Evolutionary conservation across 306 rosid genomes (phyloP), one percentile per base, ranked within the genome.

Genomic region (Purshia tridentata): DNA sequence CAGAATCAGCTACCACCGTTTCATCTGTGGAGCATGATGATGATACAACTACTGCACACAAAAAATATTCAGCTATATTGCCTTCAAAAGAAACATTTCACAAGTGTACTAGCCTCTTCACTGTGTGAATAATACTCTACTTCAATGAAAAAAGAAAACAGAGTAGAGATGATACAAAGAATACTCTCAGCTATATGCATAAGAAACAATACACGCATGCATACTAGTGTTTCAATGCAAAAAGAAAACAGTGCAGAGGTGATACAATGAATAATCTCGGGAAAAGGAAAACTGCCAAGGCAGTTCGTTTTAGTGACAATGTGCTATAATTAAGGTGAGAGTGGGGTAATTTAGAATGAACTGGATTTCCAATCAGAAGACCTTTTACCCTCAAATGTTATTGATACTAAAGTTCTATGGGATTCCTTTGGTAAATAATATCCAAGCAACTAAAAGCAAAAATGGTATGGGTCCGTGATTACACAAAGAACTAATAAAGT

Each of bases 21-120:
- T 91, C 97, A 5, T 93, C 97, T 15, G 97, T 87, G 52, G 97
- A 91, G 86, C 97, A 89, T 48, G 97, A 89, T 40, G 97, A 91
- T 80, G 97, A 91, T 66, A 89, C 88, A 69, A 83, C 73, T 68
- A 88, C 98, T 91, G 91, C 93, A 87, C 66, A 65, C 15, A 49
- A 72, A 62, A 82, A 2, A 54, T 23, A 78, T 50, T 68, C 66
- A 73, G 78, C 49, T 73, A 67, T 55, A 20, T 62, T 62, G n/a
- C 44, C 65, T 59, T 35, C 65, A 59, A 37, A 59, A 59, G 18
- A 59, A 35, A 18, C 1, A 12, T 10, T 5, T 9, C 11, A 14
- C 65, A 35, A 9, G 13, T 7, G 18, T 29, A 59, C 65, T 29
- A 22, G 41, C 40, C 2, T 57, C n/a, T 55, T 19, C 44, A 39